phyloP scores from a whole-genome alignment of 1,284 basidiomycete species.

The Dichomitus squalens region DNA sequence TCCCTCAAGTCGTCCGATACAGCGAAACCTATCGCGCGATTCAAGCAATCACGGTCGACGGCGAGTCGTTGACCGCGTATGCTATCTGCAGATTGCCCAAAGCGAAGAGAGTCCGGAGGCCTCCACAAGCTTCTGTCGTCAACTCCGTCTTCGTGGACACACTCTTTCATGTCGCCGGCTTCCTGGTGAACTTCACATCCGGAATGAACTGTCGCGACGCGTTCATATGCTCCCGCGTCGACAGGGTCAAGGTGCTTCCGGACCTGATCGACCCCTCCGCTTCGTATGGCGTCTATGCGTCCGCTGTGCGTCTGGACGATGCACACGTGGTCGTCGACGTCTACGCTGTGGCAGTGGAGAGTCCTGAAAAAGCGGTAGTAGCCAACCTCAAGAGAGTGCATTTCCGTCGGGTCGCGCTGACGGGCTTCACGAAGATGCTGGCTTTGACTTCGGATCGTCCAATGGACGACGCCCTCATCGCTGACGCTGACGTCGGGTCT shows the following conservation, averaged over 20 bases:
- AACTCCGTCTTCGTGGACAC: conserved; percentile 62
- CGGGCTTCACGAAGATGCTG: not conserved
- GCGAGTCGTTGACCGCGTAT: conserved; percentile 52
- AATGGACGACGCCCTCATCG: conserved; percentile 38
- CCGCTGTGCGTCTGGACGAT: conserved; percentile 43
- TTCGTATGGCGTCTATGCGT: conserved; percentile 55
- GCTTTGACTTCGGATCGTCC: conserved; percentile 19
- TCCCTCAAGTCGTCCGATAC: conserved; percentile 71
- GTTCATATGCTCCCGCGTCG: conserved; percentile 64
- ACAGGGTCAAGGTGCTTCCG: conserved; percentile 47
- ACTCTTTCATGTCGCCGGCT: conserved; percentile 68
- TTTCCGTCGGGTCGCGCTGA: conserved; percentile 35
- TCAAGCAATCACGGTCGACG: conserved; percentile 50
- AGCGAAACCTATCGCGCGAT: conserved; percentile 59
- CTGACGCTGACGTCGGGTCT: not conserved
- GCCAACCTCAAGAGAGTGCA: conserved; percentile 56
- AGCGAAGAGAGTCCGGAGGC: conserved; percentile 4
- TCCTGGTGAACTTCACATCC: conserved; percentile 62
- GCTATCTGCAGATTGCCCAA: conserved; percentile 49
- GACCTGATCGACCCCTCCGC: conserved; percentile 42
- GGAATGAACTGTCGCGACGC: conserved; percentile 44
- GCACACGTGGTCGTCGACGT: conserved; percentile 48
- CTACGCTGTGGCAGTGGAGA: conserved; percentile 45
- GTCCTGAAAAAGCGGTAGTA: conserved; percentile 42
- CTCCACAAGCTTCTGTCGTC: not conserved